Base-by-base conservation (phyloP, 805 yeast genomes). In the Zygosaccharomyces bailii region DNA sequence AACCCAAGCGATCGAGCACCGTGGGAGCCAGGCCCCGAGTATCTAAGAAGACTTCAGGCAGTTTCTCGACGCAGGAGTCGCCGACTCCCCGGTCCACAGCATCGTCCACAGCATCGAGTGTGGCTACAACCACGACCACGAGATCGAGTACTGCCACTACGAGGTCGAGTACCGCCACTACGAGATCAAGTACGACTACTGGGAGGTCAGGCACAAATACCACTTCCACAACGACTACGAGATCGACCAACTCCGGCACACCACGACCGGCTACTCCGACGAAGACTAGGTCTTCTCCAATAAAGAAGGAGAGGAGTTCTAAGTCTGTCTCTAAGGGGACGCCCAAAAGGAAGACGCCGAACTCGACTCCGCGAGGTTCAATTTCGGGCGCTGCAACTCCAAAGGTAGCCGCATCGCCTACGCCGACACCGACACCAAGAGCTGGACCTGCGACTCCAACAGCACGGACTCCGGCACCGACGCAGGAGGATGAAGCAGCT, bases 361-460 rank as follows among this genome's bases (percentile, higher is more conserved):
- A 10, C 30, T 7, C n/a, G 7, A 25, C 30, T 2, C 4, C 31
- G 31, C 31, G 13, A n/a, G 31, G 31, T 16, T 4, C 14, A 7
- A 16, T 10, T 10, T 2, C 27, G 27, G 11, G 27, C n/a, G 14
- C 30, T 4, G 17, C 14, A n/a, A 10, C 39, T 3, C 6, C 39
- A 23, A 14, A 29, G 5, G 23, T 19, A 13, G 8, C 18, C 24
- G 18, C 27, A 4, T 5, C 24, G 11, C 9, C 5, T 4, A 13
- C 34, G 18, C 24, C 40, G 24, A n/a, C 34, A 34, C 17, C 31
- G 32, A n/a, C 45, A 23, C n/a, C 13, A 31, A 30, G 31, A 16
- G 19, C 41, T 10, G 32, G 21, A 10, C 24, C 42, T 16, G 23
- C 16, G 5, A 32, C 29, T 24, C 24, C 23, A 14, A 14, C 10